Conservation (phyloP, 2,329 filamentous ascomycete genomes). For the Fusarium sp. region DNA sequence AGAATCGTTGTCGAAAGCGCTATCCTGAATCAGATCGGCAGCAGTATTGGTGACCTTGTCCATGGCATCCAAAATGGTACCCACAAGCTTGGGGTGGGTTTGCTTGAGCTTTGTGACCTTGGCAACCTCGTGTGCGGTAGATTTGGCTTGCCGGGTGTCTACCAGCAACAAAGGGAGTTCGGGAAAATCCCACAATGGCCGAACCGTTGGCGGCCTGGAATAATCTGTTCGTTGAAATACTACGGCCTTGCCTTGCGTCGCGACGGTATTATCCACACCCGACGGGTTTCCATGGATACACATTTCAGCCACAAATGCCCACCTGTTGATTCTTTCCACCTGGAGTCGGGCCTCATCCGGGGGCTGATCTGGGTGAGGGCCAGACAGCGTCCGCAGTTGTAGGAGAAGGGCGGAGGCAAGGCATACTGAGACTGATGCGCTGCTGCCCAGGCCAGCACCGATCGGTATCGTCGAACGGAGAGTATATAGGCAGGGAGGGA, state of each 20-base stretch:
- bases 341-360: constrained; percentile 89
- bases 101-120: constrained; percentile 84
- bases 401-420: constrained; percentile 86
- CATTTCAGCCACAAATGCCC: constrained; percentile 98
- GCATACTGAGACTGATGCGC: constrained; percentile 94
- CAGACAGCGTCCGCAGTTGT: constrained; percentile 89
- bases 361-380: constrained; percentile 93
- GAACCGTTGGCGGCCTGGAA: constrained; percentile 81
- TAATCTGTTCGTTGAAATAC: constrained; percentile 89
- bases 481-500: constrained; percentile 88
- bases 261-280: constrained; percentile 96
- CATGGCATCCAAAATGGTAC: constrained; percentile 87
- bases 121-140: constrained; percentile 85
- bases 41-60: constrained; percentile 77
- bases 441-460: constrained; percentile 90
- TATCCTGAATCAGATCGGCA: constrained; percentile 67
- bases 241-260: constrained; percentile 93
- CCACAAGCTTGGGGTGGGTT: constrained; percentile 82
- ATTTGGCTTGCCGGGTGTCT: constrained; percentile 89
- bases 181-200: constrained; percentile 87
- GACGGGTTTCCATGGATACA: constrained; percentile 98
- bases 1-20: constrained; percentile 77
- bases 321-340: constrained; percentile 95
- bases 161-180: constrained; percentile 92
- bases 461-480: constrained; percentile 95